phyloP scores from a whole-genome alignment of 2,329 filamentous ascomycete genomes.

The Graphilbum fragrans region DNA sequence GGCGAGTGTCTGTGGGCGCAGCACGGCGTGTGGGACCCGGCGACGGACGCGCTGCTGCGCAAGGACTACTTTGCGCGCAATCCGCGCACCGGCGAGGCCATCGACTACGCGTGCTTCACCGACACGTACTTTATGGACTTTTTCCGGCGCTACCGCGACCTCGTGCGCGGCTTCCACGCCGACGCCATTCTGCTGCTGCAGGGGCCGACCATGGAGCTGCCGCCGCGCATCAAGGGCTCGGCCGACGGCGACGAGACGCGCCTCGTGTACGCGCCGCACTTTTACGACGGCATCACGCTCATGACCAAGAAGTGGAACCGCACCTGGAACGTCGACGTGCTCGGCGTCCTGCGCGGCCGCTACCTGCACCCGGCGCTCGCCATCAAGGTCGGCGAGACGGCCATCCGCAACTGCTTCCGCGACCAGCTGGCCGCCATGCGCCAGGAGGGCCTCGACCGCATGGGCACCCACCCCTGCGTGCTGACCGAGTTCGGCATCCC shows the following conservation, averaged over 20 bases:
- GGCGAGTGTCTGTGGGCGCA: constrained; percentile 97
- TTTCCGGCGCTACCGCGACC: constrained; percentile 64
- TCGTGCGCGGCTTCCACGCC: constrained; percentile 64
- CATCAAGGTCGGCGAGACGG: constrained; percentile 83
- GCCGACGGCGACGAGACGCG: constrained; percentile 78
- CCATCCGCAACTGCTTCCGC: constrained; percentile 84
- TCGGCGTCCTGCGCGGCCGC: constrained; percentile 78
- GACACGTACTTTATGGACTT: constrained; percentile 86
- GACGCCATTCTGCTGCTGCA: constrained; percentile 84
- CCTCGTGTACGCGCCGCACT: constrained; percentile 89
- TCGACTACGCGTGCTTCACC: constrained; percentile 79
- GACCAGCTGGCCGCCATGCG: constrained; percentile 76
- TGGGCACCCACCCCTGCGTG: constrained; percentile 79
- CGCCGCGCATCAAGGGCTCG: constrained; percentile 77
- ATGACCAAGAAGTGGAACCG: constrained; percentile 99
- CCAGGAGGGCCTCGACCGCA: constrained; percentile 77
- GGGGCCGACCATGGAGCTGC: constrained; percentile 82
- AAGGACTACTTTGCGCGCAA: constrained; percentile 83
- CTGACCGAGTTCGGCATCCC: constrained; percentile 96
- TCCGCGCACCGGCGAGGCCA: constrained; percentile 56
- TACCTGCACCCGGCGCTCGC: constrained; percentile 86
- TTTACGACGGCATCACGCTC: constrained; percentile 90
- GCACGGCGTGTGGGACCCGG: constrained; percentile 87
- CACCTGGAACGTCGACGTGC: constrained; percentile 91
- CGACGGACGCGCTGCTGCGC: constrained; percentile 60